Evolutionary conservation across 495 filamentous ascomycete genomes (phyloP), one percentile per base, ranked within the genome.

Genomic region (Massariosphaeria phaeospora): DNA sequence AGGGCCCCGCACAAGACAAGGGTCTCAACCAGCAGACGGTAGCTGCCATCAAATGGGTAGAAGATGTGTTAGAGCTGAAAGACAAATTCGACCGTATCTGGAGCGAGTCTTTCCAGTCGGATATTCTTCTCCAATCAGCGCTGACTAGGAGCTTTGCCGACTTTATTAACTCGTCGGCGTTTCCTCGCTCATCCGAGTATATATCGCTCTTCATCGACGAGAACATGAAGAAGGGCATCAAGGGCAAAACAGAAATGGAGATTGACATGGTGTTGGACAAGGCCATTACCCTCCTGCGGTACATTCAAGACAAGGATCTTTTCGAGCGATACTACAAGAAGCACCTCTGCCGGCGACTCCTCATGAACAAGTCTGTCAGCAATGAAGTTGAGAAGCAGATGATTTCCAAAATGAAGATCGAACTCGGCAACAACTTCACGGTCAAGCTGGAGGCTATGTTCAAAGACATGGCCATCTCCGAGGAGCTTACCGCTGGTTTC

Each of bases 241-340:
- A 88, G 69, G 89, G 86, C 48, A 95, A 94, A 76, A 91, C 88
- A 0, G 93, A 97, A 49, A 78, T 69, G 11, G 93, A 97, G 62
- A 80, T 96, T n/a, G 93, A 99, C 63, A 62, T 67, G 9, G 79
- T 95, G 5, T 75, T 99, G 5, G 90, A 96, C 44, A 95, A 95
- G 64, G 90, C 91, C 11, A 91, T 95, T 53, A 83, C 80, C 0
- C 76, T 97, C 3, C 72, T 99, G 26, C 81, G 89, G 25, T 95
- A 95, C 47, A 76, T 99, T 34, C 76, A 80, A 26, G 91, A 96
- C 59, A 91, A 95, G 70, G 94, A 97, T 68, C 81, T 95, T 61
- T 99, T 97, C 53, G 94, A 99, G 69, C 77, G 86, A 1, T 97
- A 99, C 70, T 97, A 97, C 73, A 96, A 97, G 74, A 97, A 95